These are phyloP conservation scores for Malus asiatica DNA, from an alignment of 306 rosid genomes.

Conservation along the genomic window DNA sequence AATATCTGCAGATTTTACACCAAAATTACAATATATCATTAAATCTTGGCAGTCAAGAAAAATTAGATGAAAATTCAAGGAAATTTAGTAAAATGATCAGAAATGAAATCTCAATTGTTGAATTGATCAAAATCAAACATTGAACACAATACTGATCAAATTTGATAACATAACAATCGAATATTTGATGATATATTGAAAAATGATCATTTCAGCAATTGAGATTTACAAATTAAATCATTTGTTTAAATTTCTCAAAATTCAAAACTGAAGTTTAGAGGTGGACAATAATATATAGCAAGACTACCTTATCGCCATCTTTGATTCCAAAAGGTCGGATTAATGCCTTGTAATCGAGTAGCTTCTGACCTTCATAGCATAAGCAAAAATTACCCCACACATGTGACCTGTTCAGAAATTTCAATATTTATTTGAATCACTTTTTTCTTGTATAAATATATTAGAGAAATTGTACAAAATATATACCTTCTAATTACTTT, in stretches of 20 bases:
- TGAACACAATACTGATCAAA: no score
- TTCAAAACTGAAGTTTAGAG: no score
- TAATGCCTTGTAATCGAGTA: constrained; percentile 27
- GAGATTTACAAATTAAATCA: background rate
- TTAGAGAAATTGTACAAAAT: background rate
- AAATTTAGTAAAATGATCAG: background rate
- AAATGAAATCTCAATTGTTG: background rate
- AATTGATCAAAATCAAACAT: background rate
- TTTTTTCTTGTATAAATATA: background rate
- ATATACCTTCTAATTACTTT: background rate
- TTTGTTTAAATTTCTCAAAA: background rate
- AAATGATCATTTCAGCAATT: background rate
- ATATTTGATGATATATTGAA: background rate
- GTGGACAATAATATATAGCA: background rate
- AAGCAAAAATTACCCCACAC: constrained; percentile 54
- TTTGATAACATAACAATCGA: background rate
- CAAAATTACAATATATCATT: background rate
- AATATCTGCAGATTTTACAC: background rate
- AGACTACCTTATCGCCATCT: constrained; percentile 43
- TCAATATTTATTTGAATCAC: background rate
- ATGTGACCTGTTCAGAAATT: constrained; percentile 30
- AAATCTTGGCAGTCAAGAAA: background rate
- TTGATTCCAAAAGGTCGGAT: constrained; percentile 32
- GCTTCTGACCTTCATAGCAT: constrained; percentile 30
- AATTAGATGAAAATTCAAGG: background rate